A percentile compares a stretch with the other conserved stretches of the same genome.
These are phyloP conservation scores for Phytophthora parvispora DNA, from an alignment of 352 stramenopile species.

Conservation along the genomic window DNA sequence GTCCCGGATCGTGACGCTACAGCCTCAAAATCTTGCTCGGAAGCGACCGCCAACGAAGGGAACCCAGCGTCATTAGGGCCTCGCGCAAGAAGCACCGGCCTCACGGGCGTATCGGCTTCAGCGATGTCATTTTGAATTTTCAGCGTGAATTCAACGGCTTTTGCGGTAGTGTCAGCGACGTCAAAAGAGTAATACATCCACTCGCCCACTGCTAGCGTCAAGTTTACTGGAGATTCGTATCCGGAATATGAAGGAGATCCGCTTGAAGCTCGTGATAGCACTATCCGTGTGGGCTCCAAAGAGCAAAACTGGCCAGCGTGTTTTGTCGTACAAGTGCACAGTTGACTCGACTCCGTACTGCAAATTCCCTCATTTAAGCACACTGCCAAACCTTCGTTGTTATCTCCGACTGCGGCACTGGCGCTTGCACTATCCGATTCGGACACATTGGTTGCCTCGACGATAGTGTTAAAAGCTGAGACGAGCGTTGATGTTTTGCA, in stretches of 20 bases:
- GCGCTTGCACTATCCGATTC: conserved; percentile 3
- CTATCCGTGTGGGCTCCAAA: conserved; percentile 26
- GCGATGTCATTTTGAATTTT: conserved; percentile 55
- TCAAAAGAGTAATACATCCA: conserved; percentile 82
- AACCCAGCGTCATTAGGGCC: conserved; percentile 61
- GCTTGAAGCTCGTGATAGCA: conserved; percentile 13
- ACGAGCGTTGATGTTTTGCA: conserved; percentile 40
- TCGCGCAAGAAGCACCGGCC: conserved; percentile 70
- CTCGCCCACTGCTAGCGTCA: conserved; percentile 49
- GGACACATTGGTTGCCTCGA: conserved; percentile 11
- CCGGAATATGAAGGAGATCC: conserved; percentile 32
- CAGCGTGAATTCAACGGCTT: conserved; percentile 58
- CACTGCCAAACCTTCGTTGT: conserved; percentile 33
- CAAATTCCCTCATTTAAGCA: conserved; percentile 63
- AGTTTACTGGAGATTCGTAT: conserved; percentile 30
- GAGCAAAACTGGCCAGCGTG: conserved; percentile 58
- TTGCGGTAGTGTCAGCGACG: conserved; percentile 49
- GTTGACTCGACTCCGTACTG: conserved; percentile 50
- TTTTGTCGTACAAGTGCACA: conserved; percentile 56
- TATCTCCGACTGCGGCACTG: conserved; percentile 4
- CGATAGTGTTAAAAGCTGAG: conserved; percentile 17
- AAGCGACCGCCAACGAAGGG: conserved; percentile 53
- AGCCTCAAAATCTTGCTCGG: conserved; percentile 62
- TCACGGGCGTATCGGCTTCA: conserved; percentile 41
- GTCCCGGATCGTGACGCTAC: conserved; percentile 22